Conservation (phyloP, 1,284 basidiomycete genomes). For the Rhodotorula mucilaginosa region DNA sequence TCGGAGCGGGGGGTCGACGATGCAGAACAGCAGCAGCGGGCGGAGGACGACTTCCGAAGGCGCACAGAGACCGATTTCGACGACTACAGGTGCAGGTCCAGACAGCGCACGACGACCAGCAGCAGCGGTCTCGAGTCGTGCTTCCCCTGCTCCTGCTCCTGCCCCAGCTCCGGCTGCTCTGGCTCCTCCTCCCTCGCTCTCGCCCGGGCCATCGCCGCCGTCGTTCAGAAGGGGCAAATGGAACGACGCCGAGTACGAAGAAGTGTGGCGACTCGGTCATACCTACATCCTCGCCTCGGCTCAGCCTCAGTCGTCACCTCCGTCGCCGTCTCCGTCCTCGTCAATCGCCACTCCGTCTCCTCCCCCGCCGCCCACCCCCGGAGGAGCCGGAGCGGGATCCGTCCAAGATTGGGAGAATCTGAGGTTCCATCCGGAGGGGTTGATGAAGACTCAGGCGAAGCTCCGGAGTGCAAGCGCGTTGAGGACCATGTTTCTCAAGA, state of each 20-base stretch:
- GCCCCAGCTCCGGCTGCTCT: neutral
- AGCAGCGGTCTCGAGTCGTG: too few relatives aligned
- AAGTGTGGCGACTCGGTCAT: neutral
- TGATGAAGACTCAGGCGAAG: neutral
- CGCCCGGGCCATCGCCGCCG: too few relatives aligned
- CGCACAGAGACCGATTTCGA: too few relatives aligned
- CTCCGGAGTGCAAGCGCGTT: neutral
- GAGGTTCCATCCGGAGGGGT: neutral
- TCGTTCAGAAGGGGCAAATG: neutral
- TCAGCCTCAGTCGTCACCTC: too few relatives aligned
- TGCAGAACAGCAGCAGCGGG: too few relatives aligned
- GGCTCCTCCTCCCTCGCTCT: too few relatives aligned
- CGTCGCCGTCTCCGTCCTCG: too few relatives aligned
- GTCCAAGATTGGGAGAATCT: neutral
- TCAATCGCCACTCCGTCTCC: neutral
- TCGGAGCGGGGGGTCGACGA: too few relatives aligned
- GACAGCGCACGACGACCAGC: too few relatives aligned
- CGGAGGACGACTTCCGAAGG: too few relatives aligned
- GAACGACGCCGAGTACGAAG: neutral
- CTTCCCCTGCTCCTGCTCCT: neutral
- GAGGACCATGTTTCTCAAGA: neutral
- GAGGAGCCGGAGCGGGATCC: neutral
- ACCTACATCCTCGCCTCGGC: neutral
- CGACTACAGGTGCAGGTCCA: too few relatives aligned
- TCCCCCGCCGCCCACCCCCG: neutral